Base-by-base conservation (phyloP, 192 early-diverging fungal species). In the Coemansia erecta region DNA sequence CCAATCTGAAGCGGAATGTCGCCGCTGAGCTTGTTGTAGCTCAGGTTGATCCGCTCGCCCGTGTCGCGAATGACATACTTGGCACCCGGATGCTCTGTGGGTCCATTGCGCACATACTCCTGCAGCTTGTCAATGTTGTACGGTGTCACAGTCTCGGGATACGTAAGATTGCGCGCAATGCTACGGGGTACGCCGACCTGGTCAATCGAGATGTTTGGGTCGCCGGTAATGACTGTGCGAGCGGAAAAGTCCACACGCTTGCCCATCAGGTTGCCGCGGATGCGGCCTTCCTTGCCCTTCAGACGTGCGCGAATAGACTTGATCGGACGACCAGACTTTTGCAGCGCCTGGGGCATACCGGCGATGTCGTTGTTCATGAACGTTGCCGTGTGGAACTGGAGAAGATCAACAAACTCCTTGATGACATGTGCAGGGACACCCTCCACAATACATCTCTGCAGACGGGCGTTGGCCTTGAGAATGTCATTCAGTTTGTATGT, bases 191-290 rank as follows among this genome's bases (percentile, higher is more conserved):
- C 97, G 41, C 97, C 97, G 44, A 99, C 97, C 77, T 99, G 89
- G 77, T 99, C 97, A 41, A 99, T 89, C n/a, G 88, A 89, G 41
- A 99, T 80, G 70, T 97, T 96, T 18, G 97, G 95, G 68, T 99
- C 97, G 58, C 97, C 97, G 8, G 97, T 99, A 76, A 99, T 97
- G 47, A 99, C 97, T 4, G 95, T 99, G 80, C 97, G 92, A 0
- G 97, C 95, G 24, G 94, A 97, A 77, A 98, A 99, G 77, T 98
- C 97, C 2, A 99, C 95, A 81, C 97, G 92, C 75, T 99, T 99
- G 53, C 97, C 97, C 97, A 99, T 99, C 79, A 99, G 80, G 74
- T 99, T 99, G 54, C 94, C 94, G 81, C 97, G 93, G 58, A 99
- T 81, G 68, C 97, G 91, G 48, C 95, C 97, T 77, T 99, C 97